A percentile compares a stretch with the other conserved stretches of the same genome.
phyloP scores from a whole-genome alignment of 495 filamentous ascomycete species.

The Cryomyces minteri region DNA sequence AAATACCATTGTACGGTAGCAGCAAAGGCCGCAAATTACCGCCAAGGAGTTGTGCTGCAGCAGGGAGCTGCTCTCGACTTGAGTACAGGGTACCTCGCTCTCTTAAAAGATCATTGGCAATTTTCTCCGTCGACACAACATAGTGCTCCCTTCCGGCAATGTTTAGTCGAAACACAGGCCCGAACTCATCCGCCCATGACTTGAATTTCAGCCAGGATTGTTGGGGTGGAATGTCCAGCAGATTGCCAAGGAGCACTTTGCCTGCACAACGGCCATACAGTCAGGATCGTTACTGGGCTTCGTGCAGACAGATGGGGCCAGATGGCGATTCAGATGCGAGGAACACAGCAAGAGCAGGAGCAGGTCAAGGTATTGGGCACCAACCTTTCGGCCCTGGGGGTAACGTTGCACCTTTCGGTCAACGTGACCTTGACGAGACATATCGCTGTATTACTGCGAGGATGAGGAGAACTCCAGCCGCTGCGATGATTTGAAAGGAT shows the following conservation, averaged over 20 bases:
- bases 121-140: constrained; percentile 20
- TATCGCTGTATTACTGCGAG: not conserved
- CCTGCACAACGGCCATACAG: not conserved
- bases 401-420: not conserved
- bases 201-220: constrained; percentile 25
- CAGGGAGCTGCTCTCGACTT: constrained; percentile 9
- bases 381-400: not conserved
- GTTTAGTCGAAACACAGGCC: constrained; percentile 19
- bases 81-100: constrained; percentile 21
- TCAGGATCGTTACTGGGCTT: too few species aligned
- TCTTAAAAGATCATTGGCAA: constrained; percentile 22
- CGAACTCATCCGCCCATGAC: constrained; percentile 23
- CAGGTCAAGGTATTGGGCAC: not conserved
- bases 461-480: too few species aligned
- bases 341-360: too few species aligned
- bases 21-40: constrained; percentile 4
- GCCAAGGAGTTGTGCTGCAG: constrained; percentile 6
- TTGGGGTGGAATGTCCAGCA: constrained; percentile 14
- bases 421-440: not conserved
- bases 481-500: too few species aligned
- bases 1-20: constrained; percentile 3
- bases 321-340: too few species aligned
- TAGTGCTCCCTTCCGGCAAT: constrained; percentile 14
- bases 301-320: too few species aligned
- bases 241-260: constrained; percentile 4